Conservation (phyloP, 176 grass and related monocot species). For the Pharus latifolius region DNA sequence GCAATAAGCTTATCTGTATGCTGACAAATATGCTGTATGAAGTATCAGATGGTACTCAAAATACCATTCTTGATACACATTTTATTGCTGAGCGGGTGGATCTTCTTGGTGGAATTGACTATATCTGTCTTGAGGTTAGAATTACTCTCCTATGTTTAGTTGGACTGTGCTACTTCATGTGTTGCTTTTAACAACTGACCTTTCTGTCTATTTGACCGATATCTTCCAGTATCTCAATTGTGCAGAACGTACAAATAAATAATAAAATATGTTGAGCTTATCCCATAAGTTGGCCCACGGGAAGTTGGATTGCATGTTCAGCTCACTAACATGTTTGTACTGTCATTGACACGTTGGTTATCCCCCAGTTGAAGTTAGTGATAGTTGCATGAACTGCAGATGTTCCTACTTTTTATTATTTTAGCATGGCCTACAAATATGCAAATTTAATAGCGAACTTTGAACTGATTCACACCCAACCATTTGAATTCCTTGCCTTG, state of each 20-base stretch:
- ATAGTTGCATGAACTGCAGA: no score
- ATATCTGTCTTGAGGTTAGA: conserved; percentile 90
- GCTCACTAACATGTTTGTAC: background rate
- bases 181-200: background rate
- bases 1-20: conserved; percentile 92
- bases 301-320: background rate
- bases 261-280: background rate
- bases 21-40: conserved; percentile 89
- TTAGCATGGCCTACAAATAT: no score
- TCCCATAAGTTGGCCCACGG: background rate
- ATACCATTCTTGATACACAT: conserved; percentile 36
- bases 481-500: background rate
- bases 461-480: background rate
- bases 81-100: conserved; percentile 61
- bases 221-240: background rate
- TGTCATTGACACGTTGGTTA: background rate
- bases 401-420: no score
- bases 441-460: background rate
- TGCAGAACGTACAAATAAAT: background rate
- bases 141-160: background rate
- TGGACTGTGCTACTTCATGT: background rate
- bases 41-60: conserved; percentile 55
- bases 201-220: conserved; percentile 8
- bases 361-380: no score
- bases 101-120: conserved; percentile 86